Conservation (phyloP, 2,329 filamentous ascomycete species). For the Diaporthe sp. region DNA sequence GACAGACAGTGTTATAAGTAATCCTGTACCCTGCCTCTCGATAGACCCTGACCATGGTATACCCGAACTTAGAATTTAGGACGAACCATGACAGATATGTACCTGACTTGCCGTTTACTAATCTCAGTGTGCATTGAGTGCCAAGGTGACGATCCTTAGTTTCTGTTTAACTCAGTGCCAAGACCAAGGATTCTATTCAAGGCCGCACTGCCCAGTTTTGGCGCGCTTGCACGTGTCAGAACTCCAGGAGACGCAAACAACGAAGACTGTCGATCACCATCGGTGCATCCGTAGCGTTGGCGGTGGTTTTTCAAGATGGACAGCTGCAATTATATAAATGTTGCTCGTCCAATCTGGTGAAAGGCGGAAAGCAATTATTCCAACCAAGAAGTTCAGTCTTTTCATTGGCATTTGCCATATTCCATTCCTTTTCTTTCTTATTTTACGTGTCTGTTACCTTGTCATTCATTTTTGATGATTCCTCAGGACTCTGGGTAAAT, state of each 20-base stretch:
- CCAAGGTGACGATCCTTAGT: neutral
- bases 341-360: neutral
- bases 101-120: too few relatives aligned
- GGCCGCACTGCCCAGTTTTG: neutral
- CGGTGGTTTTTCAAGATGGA: neutral
- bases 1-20: too few relatives aligned
- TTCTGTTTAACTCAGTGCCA: neutral
- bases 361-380: neutral
- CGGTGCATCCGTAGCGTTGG: neutral
- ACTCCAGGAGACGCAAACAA: neutral
- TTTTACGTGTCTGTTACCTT: neutral
- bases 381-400: neutral
- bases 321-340: neutral
- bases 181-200: neutral
- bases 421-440: neutral
- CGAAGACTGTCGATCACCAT: neutral
- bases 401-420: neutral
- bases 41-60: too few relatives aligned
- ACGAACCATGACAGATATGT: neutral
- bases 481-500: neutral
- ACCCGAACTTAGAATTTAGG: neutral
- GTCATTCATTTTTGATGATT: neutral
- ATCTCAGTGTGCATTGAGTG: neutral
- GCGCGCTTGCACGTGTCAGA: neutral
- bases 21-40: too few relatives aligned